phyloP scores from a whole-genome alignment of 805 yeast species.

The Schwanniomyces vanrijiae region DNA sequence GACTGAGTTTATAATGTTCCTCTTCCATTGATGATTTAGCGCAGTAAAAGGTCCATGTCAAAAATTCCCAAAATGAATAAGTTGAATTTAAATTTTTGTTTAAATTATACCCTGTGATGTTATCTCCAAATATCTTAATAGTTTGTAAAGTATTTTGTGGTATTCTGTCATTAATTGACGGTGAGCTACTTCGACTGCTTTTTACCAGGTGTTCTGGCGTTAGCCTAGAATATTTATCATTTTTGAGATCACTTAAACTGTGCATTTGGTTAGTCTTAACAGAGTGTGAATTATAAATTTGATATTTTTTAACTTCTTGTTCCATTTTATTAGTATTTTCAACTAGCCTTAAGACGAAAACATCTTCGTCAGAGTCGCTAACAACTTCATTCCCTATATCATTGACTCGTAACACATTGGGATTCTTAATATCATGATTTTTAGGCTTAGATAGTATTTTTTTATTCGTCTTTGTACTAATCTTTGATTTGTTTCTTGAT shows the following conservation, averaged over 20 bases:
- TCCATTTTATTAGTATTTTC: conserved; percentile 14
- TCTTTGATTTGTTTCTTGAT: neutral
- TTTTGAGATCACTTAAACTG: neutral
- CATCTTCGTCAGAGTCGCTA: conserved; percentile 14
- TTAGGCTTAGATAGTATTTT: neutral
- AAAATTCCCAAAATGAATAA: conserved; percentile 30
- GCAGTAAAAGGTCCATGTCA: conserved; percentile 38
- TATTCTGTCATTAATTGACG: neutral
- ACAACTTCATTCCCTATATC: conserved; percentile 2
- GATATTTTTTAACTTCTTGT: conserved; percentile 17
- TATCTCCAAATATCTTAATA: conserved; percentile 32
- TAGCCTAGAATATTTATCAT: neutral
- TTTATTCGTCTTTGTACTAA: neutral
- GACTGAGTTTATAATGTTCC: neutral
- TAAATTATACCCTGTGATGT: conserved; percentile 21
- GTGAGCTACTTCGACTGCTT: neutral
- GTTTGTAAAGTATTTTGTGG: conserved; percentile 1
- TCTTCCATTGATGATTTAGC: conserved; percentile 20
- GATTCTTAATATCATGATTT: neutral
- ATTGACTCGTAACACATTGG: neutral
- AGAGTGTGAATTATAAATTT: conserved; percentile 9
- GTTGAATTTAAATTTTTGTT: conserved; percentile 16
- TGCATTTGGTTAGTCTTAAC: neutral
- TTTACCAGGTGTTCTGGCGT: neutral
- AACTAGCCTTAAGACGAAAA: neutral